Conservation (phyloP, 2,329 filamentous ascomycete species). For the Fusarium haematococcum region DNA sequence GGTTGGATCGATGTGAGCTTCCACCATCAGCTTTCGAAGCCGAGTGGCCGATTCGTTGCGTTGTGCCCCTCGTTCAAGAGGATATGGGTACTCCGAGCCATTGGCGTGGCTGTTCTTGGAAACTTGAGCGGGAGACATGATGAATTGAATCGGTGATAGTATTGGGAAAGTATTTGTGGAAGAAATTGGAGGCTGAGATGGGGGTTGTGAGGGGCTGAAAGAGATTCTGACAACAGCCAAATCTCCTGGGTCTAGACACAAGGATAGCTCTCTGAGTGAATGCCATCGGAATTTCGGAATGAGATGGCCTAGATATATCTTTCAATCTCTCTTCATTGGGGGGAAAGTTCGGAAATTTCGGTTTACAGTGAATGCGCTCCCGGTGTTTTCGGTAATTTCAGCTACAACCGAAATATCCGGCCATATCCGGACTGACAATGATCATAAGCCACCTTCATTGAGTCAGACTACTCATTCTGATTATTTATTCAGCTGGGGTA, state of each 20-base stretch:
- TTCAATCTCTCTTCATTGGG: not conserved
- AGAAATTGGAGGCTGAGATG: not conserved
- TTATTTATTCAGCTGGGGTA: not conserved
- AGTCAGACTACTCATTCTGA: not conserved
- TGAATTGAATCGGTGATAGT: not conserved
- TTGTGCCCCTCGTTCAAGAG: not conserved
- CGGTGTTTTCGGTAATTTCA: not conserved
- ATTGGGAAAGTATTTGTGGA: not conserved
- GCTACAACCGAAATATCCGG: not conserved
- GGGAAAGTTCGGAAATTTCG: not conserved
- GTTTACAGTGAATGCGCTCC: not conserved
- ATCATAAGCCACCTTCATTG: too few species aligned
- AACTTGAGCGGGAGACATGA: not conserved
- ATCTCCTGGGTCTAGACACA: not conserved
- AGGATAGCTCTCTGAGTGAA: not conserved
- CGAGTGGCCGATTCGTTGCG: not conserved
- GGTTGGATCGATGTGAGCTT: not conserved
- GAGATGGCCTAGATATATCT: not conserved
- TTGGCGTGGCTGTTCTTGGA: not conserved
- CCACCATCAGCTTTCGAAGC: not conserved
- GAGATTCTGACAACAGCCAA: not conserved
- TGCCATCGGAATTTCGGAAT: not conserved
- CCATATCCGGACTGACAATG: not conserved
- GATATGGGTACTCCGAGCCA: not conserved
- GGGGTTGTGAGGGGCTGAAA: not conserved